Evolutionary conservation across 164 flowering plant genomes (phyloP).

Genomic region (Stephania japonica): DNA sequence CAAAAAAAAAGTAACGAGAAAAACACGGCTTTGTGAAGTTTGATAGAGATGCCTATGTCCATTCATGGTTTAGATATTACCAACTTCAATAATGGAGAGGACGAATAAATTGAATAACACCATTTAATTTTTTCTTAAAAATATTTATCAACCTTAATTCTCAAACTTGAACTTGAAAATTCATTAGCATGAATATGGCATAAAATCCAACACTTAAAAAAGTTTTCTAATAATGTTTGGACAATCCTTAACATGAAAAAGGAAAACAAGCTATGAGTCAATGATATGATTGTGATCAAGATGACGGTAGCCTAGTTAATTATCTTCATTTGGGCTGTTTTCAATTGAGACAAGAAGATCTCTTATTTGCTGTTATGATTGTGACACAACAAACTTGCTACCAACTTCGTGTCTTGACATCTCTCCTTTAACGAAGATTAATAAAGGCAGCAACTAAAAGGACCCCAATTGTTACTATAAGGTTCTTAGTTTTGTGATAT

Average conservation of each 20-base stretch:
- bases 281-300: no score
- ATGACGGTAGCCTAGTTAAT: not conserved
- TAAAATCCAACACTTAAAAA: no score
- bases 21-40: no score
- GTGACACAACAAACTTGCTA: not conserved
- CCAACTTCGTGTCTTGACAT: no score
- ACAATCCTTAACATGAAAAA: not conserved
- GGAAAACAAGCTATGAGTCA: no score
- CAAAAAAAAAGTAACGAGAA: no score
- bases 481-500: no score
- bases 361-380: not conserved
- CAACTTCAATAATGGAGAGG: not conserved
- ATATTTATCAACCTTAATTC: not conserved
- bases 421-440: not conserved
- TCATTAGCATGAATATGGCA: no score
- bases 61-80: not conserved
- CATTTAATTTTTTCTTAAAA: no score
- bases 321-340: not conserved
- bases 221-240: not conserved
- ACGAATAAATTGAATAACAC: not conserved
- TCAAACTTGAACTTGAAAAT: no score
- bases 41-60: not conserved
- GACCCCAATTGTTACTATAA: no score
- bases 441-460: no score
- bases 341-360: not conserved